Evolutionary conservation across 495 filamentous ascomycete genomes (phyloP).

Genomic region (Neurospora sp.): DNA sequence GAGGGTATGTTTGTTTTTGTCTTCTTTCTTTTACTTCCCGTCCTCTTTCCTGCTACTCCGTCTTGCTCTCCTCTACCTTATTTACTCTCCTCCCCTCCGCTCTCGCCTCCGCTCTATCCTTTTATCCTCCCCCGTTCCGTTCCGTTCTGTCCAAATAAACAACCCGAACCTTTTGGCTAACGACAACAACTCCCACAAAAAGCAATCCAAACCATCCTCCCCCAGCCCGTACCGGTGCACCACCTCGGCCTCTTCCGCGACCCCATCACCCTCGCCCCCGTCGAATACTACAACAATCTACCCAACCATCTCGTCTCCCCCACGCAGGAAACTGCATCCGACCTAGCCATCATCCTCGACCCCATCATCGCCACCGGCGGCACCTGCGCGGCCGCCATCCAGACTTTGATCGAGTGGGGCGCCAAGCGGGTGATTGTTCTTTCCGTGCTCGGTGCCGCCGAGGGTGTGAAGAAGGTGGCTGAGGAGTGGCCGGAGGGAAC

Average conservation of each 20-base stretch:
- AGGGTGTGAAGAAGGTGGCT: conserved; percentile 58
- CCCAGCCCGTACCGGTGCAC: conserved; percentile 70
- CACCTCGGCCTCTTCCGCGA: conserved; percentile 93
- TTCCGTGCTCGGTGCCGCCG: conserved; percentile 59
- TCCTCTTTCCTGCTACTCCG: not conserved
- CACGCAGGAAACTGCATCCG: conserved; percentile 23
- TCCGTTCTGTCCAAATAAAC: too few species aligned
- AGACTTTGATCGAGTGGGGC: conserved; percentile 84
- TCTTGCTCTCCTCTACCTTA: not conserved
- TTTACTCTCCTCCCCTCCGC: not conserved
- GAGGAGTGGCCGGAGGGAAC: conserved; percentile 63
- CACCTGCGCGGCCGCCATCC: conserved; percentile 80
- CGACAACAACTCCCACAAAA: not conserved
- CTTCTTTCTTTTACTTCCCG: not conserved
- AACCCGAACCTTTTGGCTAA: not conserved
- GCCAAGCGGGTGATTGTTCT: conserved; percentile 69
- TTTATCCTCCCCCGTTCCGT: not conserved
- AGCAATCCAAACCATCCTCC: conserved; percentile 79
- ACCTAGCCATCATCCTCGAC: conserved; percentile 71
- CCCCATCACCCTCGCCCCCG: conserved; percentile 69
- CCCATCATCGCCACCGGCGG: conserved; percentile 91
- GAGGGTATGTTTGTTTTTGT: conserved; percentile 42
- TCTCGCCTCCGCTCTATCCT: not conserved
- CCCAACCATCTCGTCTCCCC: conserved; percentile 49
- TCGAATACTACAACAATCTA: conserved; percentile 98